Evolutionary conservation across 345 rosid genomes (phyloP).

Genomic region (Eucalyptus brandiana): DNA sequence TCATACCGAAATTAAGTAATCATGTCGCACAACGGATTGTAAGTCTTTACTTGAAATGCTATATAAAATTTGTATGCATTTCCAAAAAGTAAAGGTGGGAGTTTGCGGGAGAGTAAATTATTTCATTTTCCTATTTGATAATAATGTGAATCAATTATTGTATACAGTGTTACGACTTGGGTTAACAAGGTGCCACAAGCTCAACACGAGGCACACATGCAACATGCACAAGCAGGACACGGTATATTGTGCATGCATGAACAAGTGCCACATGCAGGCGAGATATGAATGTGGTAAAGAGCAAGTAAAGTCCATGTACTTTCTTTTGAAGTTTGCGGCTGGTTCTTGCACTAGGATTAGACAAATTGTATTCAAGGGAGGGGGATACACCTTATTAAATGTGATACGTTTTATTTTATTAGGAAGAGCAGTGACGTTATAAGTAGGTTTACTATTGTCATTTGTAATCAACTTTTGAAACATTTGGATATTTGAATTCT

Average conservation of each 20-base stretch:
- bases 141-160: not conserved
- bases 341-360: not conserved
- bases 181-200: not conserved
- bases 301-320: not conserved
- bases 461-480: not conserved
- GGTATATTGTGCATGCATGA: not conserved
- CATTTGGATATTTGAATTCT: not conserved
- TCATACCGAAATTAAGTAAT: fast-evolving
- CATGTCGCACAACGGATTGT: fast-evolving
- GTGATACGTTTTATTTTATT: not conserved
- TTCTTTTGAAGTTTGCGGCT: not conserved
- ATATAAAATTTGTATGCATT: not conserved
- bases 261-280: not conserved
- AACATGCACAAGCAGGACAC: no score
- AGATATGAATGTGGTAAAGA: not conserved
- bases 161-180: not conserved
- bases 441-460: not conserved
- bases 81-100: not conserved
- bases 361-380: not conserved
- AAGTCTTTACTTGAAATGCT: fast-evolving
- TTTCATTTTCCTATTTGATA: not conserved
- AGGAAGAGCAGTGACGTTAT: not conserved
- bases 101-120: not conserved
- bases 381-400: not conserved
- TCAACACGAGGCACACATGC: not conserved